Base-by-base conservation (phyloP, 345 rosid genomes). In the Eucalyptus marginata region DNA sequence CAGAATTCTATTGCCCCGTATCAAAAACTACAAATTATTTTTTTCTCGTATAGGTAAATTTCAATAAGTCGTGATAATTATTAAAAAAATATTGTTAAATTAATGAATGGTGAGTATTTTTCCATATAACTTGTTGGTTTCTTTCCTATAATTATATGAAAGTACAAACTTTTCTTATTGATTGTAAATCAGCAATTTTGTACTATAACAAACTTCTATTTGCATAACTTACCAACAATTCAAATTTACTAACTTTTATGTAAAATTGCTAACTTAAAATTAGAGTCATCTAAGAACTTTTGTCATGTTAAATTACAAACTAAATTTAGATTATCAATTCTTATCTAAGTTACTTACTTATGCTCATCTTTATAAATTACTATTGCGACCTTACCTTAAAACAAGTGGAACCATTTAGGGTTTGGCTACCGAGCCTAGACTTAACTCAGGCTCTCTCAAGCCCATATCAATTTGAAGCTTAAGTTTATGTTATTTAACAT, bases 381-480 rank as follows among this genome's bases (percentile, higher is more conserved):
- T 2, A 0, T 22, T 0, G 1, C 1, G 29, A 56, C 62, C 6
- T 56, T 56, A 56, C 29, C 29, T 24, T 6, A 56, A 25, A 56
- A 25, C 13, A 25, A 0, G 62, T 10, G 29, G 3, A 56, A 22
- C 3, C 62, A 56, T 52, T 3, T 56, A 56, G 62, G 29, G 62
- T 56, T 22, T 56, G 13, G 29, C 3, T 4, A 56, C 29, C 24
- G 4, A 56, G 29, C 6, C 29, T 56, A 24, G 3, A 56, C 3
- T 56, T 56, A 24, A 56, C 29, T 56, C 0, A 0, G 6, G 13
- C 3, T 56, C 13, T 56, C 0, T 0, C 29, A 56, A 56, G 29
- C 13, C 0, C 3, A 1, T 24, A 25, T 24, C 29, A 24, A 56
- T 56, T 56, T 1, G 0, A 0, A 56, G 1, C 62, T 56, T 56